These are phyloP conservation scores for Chrysoporthe cubensis DNA, from an alignment of 2,329 filamentous ascomycete species.

Conservation along the genomic window DNA sequence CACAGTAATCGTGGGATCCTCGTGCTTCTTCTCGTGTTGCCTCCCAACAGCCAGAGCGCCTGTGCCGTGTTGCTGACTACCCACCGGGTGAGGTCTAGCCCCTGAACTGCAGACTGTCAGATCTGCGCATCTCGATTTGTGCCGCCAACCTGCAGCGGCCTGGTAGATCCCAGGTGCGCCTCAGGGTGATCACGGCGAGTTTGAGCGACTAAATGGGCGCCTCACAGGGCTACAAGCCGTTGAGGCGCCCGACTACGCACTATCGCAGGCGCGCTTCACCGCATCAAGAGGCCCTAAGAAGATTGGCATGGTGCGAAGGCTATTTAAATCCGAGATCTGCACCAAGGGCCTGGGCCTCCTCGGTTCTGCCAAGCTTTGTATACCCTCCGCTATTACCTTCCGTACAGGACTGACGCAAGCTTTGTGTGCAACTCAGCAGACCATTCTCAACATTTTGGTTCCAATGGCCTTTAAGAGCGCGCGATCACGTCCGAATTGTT, in stretches of 20 bases:
- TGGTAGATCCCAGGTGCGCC: not conserved
- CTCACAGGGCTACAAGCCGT: not conserved
- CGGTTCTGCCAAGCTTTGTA: not conserved
- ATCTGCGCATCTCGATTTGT: conserved; percentile 1
- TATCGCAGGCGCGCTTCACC: not conserved
- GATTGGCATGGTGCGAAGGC: not conserved
- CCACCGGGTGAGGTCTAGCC: not conserved
- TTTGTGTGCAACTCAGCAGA: not conserved
- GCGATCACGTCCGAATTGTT: not conserved
- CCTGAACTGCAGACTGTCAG: not conserved
- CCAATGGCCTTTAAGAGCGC: not conserved
- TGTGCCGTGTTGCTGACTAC: not conserved
- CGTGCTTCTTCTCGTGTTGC: not conserved
- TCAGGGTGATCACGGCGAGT: not conserved
- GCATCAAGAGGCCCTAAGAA: not conserved
- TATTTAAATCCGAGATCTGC: not conserved
- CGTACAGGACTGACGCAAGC: not conserved
- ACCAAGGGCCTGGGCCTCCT: not conserved
- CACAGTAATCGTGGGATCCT: not conserved
- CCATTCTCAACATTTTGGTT: not conserved
- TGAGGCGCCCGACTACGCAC: not conserved
- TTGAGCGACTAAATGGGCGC: not conserved
- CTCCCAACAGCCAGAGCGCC: not conserved
- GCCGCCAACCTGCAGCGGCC: not conserved
- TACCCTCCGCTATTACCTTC: not conserved